Evolutionary conservation across 345 rosid species (phyloP).

Genomic region (Eucalyptus rudis): DNA sequence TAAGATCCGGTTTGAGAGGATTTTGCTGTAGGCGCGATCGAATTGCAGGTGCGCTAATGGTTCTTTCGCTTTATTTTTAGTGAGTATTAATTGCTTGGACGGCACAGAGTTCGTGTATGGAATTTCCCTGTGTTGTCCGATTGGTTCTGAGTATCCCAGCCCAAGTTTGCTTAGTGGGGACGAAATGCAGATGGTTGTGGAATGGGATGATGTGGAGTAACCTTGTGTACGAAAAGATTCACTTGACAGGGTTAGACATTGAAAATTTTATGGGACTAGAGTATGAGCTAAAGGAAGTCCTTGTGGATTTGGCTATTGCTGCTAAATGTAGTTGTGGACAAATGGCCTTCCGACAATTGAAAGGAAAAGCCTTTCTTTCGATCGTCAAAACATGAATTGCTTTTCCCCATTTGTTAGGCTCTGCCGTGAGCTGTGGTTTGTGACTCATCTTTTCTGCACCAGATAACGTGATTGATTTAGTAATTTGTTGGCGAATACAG

Average conservation of each 20-base stretch:
- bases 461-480: neutral
- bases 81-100: neutral
- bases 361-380: neutral
- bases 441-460: neutral
- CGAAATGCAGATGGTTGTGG: neutral
- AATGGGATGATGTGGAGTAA: neutral
- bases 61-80: neutral
- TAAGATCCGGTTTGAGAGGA: neutral
- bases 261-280: neutral
- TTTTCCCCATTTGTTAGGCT: neutral
- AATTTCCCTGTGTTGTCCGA: neutral
- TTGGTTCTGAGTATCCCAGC: neutral
- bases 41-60: neutral
- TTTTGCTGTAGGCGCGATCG: neutral
- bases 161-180: neutral
- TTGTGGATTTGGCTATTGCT: neutral
- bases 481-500: neutral
- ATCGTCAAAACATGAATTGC: neutral
- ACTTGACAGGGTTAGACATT: neutral
- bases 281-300: neutral
- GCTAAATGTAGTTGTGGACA: neutral
- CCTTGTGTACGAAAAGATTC: neutral
- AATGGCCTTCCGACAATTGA: neutral
- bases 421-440: neutral
- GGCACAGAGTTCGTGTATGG: neutral